Percentiles rank a stretch among this genome's conserved stretches.
Evolutionary conservation across 139 green algal genomes (phyloP).

Genomic region (Chlorella sp.): DNA sequence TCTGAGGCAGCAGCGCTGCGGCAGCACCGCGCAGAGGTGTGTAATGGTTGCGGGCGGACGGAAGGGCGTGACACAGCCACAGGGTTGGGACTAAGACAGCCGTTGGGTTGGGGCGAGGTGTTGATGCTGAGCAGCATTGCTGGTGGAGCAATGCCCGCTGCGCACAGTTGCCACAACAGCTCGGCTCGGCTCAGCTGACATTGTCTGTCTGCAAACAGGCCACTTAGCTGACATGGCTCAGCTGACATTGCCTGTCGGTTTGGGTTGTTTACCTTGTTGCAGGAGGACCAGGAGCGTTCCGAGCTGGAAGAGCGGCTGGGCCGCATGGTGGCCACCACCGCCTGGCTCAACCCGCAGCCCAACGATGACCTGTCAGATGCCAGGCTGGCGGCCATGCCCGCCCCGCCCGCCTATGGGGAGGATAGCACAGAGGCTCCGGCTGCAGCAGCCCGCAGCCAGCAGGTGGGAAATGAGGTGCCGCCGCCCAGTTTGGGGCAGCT

Average conservation of each 20-base stretch:
- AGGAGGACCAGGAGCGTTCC: constrained; percentile 36
- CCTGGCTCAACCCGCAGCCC: constrained; percentile 24
- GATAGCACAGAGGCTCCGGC: constrained; percentile 4
- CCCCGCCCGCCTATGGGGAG: not conserved
- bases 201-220: no score
- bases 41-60: no score
- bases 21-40: constrained; percentile 21
- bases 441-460: not conserved
- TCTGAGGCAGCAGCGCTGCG: constrained; percentile 41
- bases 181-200: no score
- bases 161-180: no score
- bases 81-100: no score
- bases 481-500: no score
- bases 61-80: no score
- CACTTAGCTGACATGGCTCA: not conserved
- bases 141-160: no score
- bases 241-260: not conserved
- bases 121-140: no score
- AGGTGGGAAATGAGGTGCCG: not conserved
- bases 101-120: no score
- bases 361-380: constrained; percentile 16
- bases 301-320: constrained; percentile 8
- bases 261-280: not conserved
- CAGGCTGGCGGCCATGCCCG: not conserved
- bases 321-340: constrained; percentile 24